These are phyloP conservation scores for Lichtheimia ornata DNA, from an alignment of 371 early-diverging fungal species.

Conservation along the genomic window DNA sequence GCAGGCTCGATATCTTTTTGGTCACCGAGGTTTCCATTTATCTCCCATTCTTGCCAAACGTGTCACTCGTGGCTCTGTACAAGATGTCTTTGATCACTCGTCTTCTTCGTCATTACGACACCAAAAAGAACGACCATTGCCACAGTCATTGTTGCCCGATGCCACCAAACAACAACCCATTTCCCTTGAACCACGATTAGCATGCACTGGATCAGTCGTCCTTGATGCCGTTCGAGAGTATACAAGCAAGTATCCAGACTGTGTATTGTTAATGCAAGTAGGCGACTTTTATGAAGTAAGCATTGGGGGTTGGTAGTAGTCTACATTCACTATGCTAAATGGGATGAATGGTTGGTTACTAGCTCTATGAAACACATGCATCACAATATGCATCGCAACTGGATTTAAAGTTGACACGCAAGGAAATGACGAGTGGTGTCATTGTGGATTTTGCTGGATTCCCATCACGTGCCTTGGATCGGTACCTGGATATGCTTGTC, in stretches of 20 bases:
- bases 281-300: conserved; percentile 92
- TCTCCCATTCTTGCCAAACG: conserved; percentile 3
- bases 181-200: conserved; percentile 16
- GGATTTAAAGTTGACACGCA: conserved; percentile 68
- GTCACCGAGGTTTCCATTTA: neutral
- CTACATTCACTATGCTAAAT: neutral
- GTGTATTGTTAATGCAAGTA: conserved; percentile 86
- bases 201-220: conserved; percentile 45
- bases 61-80: conserved; percentile 7
- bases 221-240: conserved; percentile 62
- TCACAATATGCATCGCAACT: conserved; percentile 65
- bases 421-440: conserved; percentile 42
- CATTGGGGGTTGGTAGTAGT: neutral
- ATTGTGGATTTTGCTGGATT: conserved; percentile 78
- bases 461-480: conserved; percentile 67
- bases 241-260: conserved; percentile 69
- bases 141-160: neutral
- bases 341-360: neutral
- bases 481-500: conserved; percentile 80
- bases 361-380: conserved; percentile 83
- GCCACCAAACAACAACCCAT: neutral
- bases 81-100: conserved; percentile 3
- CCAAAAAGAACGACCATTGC: neutral
- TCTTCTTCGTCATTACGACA: neutral
- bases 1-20: neutral